Base-by-base conservation (phyloP, 768 basidiomycete species). In the Trametes meyenii region DNA sequence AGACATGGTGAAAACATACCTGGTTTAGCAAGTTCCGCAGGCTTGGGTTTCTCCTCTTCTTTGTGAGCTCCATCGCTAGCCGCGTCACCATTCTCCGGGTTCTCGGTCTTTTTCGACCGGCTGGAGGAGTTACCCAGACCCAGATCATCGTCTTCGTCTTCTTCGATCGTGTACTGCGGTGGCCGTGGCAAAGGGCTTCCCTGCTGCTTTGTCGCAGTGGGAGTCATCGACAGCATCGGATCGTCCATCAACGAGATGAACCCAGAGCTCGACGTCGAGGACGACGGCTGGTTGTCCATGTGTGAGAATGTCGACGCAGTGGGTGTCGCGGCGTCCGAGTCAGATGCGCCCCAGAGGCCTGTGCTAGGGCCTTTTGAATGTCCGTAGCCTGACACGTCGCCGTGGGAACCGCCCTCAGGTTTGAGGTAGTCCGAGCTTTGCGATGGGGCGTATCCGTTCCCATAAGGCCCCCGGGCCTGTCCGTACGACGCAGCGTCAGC, bases 161-260 rank as follows among this genome's bases (percentile, higher is more conserved):
- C 85, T 8, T 78, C 45, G 45, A 67, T 57, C 24, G 66, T 48
- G 26, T 62, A 61, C 59, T 65, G 59, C 10, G 57, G 55, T 49
- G 46, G 64, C 26, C 66, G 56, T 29, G 62, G 60, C 26, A 54
- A 19, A 36, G 43, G 45, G 50, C 62, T 29, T 38, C 38, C 67
- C 40, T 26, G 64, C 38, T 50, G 58, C 26, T 69, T 64, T 1
- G 63, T 54, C 36, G 68, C 68, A 12, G 50, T 72, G 16, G 67
- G 74, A 17, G 75, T 71, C 43, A 80, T 72, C 3, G 81, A 74
- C 36, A 83, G 79, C 11, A 80, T 71, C 38, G 80, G 73, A 26
- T 75, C 78, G 66, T 91, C 90, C 92, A 95, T 94, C 23, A 92
- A 77, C 7, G 92, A 94, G 44, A 95, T 83, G 67, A 96, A 93